Base-by-base conservation (phyloP, 1,139 yeast genomes). In the Taphrina betulina region DNA sequence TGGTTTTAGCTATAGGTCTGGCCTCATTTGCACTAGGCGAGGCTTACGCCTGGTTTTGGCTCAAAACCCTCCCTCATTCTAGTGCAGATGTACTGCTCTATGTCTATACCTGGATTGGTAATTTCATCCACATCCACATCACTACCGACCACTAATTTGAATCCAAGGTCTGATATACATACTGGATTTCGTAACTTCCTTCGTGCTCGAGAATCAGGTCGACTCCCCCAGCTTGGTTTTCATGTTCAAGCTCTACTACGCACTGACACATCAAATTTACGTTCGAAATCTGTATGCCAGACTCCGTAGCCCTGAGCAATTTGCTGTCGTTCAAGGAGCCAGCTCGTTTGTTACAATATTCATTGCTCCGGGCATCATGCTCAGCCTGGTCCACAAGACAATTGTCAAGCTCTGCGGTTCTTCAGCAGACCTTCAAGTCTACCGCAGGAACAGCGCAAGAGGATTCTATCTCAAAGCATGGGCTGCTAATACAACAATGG, bases 281-380 rank as follows among this genome's bases (percentile, higher is more conserved):
- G 58, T 58, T 14, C 57, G 60, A 3, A 58, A 58, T 44, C 40
- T 58, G 14, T 58, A 58, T 26, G 60, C 60, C 12, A 43, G 60
- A 22, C 50, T 58, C 26, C 60, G 56, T 19, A 52, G 60, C 14
- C 60, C 60, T 22, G 58, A 56, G 33, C 59, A 58, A 23, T 58
- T 58, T 22, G 60, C 59, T n/a, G 55, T 58, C 14, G 45, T 58
- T 2, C 60, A 58, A 24, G 59, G 54, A 4, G 60, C 60, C 24
- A 53, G 58, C 17, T 45, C 56, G n/a, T 52, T 57, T 31, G 44
- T 45, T 28, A 58, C 57, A 17, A 58, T 57, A 26, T 53, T 46
- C 22, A 29, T 58, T 10, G 53, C 54, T 14, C 60, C 60, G 3
- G 23, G 41, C 19, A 40, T 53, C 8, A 58, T 58, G 60, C 54